phyloP scores from a whole-genome alignment of 2,329 filamentous ascomycete genomes.

The Hypoxylon sp. region DNA sequence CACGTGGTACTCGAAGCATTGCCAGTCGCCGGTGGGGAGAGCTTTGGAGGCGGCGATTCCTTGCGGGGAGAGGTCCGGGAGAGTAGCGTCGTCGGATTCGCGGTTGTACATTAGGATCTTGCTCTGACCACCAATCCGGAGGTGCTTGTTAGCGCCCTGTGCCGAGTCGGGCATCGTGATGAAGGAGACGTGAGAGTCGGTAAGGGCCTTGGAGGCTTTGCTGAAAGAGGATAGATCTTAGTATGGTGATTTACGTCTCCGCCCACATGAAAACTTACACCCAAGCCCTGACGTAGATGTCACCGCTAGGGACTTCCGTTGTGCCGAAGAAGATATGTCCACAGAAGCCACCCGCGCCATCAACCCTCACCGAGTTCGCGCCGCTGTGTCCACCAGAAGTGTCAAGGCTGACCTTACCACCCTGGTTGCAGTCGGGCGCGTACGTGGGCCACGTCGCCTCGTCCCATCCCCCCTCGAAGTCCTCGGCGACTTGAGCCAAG shows the following conservation, averaged over 20 bases:
- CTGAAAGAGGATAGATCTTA: conserved; percentile 48
- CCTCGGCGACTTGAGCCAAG: conserved; percentile 62
- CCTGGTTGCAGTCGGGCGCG: conserved; percentile 67
- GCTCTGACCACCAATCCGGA: conserved; percentile 68
- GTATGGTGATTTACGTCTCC: not conserved
- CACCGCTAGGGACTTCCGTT: conserved; percentile 61
- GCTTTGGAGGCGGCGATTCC: conserved; percentile 63
- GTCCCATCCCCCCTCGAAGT: conserved; percentile 68
- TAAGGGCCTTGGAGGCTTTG: conserved; percentile 65
- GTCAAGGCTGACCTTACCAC: conserved; percentile 64
- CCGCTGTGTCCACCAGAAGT: conserved; percentile 64
- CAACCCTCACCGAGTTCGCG: conserved; percentile 62
- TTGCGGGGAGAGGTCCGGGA: conserved; percentile 67
- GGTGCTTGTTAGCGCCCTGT: conserved; percentile 64
- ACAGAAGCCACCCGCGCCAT: conserved; percentile 62
- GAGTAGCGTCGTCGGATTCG: conserved; percentile 68
- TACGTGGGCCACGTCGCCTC: conserved; percentile 66
- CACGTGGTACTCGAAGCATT: conserved; percentile 70
- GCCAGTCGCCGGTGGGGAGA: conserved; percentile 60
- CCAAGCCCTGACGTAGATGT: conserved; percentile 65
- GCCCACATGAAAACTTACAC: conserved; percentile 55
- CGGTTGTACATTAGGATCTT: conserved; percentile 72
- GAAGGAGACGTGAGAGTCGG: conserved; percentile 67
- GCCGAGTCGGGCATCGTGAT: conserved; percentile 70
- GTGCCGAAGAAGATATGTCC: conserved; percentile 70